phyloP scores from a whole-genome alignment of 2,329 filamentous ascomycete genomes.

The Alternaria longipes region DNA sequence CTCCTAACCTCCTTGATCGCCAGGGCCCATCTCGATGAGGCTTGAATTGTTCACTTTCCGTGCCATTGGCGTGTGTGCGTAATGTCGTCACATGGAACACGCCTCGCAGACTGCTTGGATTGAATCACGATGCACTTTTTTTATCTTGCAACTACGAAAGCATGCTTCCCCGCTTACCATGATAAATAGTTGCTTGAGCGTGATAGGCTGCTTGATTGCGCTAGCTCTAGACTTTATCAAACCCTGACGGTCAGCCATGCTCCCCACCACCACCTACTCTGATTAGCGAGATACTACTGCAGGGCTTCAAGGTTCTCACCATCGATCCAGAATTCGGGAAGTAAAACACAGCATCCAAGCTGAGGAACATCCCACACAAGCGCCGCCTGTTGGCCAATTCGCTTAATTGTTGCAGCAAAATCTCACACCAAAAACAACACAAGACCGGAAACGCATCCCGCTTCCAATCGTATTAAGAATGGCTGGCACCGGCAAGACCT shows the following conservation, averaged over 20 bases:
- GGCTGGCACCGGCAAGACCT: constrained; percentile 67
- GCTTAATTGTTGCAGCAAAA: constrained; percentile 10
- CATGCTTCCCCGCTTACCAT: constrained; percentile 18
- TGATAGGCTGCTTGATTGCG: constrained; percentile 28
- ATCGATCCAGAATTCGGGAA: constrained; percentile 22
- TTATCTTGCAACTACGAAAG: constrained; percentile 2
- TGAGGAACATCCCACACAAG: background rate
- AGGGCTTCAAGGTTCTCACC: constrained; percentile 36
- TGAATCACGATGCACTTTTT: constrained; percentile 12
- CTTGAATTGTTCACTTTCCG: constrained; percentile 14
- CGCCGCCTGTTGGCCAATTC: constrained; percentile 7
- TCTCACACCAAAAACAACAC: constrained; percentile 12
- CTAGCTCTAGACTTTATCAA: constrained; percentile 20
- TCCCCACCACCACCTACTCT: constrained; percentile 33
- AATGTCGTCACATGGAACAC: constrained; percentile 12
- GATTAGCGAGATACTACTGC: constrained; percentile 39
- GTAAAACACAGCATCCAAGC: background rate
- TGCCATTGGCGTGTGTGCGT: constrained; percentile 16
- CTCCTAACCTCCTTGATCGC: constrained; percentile 30
- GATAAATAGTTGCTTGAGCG: constrained; percentile 8
- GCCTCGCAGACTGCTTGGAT: constrained; percentile 3
- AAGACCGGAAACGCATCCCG: constrained; percentile 25
- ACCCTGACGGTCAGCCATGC: constrained; percentile 23
- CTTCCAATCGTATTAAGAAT: constrained; percentile 31
- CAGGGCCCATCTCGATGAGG: constrained; percentile 31